Base-by-base conservation (phyloP, 345 rosid species). In the Arabidopsis suecica region DNA sequence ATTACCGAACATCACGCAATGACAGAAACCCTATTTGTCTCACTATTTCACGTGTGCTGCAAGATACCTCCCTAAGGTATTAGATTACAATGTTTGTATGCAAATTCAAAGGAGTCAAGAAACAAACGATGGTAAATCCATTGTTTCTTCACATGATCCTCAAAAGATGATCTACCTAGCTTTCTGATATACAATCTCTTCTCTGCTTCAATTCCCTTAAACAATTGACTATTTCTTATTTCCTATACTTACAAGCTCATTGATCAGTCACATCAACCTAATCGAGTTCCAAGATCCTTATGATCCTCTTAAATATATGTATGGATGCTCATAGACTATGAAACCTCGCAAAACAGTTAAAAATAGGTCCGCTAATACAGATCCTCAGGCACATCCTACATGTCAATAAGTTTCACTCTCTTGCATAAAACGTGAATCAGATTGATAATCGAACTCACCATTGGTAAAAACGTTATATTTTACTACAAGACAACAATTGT, bases 201-300 rank as follows among this genome's bases (percentile, higher is more conserved):
- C 51, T 1, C 82, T 20, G 84, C 85, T 59, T 36, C 71, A 76
- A 88, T 89, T 58, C 80, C 87, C 73, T 86, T 84, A 41, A 87
- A 61, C 16, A 9, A 30, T 59, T 23, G 0, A 14, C 18, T 10
- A 36, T 16, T 34, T 44, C 50, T 28, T 64, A 33, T 32, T 54
- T 65, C 12, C 72, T 36, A 22, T 10, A 13, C 87, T 81, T 68
- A 85, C 93, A 41, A 86, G 84, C 73, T 88, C 91, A 74, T 87
- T 90, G 56, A 90, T 86, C 72, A 88, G 47, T 89, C 91, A 88
- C 94, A 86, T 89, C 88, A 85, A 87, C 79, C 94, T 83, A 1
- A 84, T 87, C 85, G 80, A 44, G 5, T 7, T 30, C 91, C 91
- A 61, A 87, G 88, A 86, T 88, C 93, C 68, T 91, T 83, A 49